Conservation (phyloP, 2,329 filamentous ascomycete species). For the Blastomyces gilchristii region DNA sequence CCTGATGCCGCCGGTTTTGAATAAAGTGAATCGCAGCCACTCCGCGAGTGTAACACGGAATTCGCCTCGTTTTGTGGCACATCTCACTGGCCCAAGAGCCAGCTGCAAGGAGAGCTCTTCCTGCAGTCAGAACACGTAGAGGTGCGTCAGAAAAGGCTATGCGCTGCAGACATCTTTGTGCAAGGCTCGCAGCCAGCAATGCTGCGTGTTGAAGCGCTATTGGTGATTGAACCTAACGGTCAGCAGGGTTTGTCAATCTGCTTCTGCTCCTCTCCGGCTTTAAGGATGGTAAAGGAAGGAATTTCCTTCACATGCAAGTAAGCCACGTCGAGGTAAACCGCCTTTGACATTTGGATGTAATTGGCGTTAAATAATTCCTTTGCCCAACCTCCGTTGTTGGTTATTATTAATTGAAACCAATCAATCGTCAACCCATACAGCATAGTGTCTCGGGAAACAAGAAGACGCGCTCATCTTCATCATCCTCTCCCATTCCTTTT, state of each 20-base stretch:
- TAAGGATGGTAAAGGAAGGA: neutral
- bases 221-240: neutral
- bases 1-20: neutral
- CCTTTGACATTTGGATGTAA: neutral
- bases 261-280: neutral
- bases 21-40: neutral
- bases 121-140: neutral
- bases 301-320: neutral
- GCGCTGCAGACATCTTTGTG: neutral
- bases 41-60: neutral
- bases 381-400: neutral
- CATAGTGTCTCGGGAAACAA: neutral
- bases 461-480: neutral
- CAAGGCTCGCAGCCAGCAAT: neutral
- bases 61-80: neutral
- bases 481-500: neutral
- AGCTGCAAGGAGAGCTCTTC: neutral
- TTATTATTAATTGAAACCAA: neutral
- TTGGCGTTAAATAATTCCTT: neutral
- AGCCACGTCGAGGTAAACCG: neutral
- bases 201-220: slow-evolving; percentile 2
- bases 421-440: neutral
- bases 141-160: neutral
- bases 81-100: neutral
- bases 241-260: neutral